Conservation (phyloP, 1,284 basidiomycete species). For the Moesziomyces sp. region DNA sequence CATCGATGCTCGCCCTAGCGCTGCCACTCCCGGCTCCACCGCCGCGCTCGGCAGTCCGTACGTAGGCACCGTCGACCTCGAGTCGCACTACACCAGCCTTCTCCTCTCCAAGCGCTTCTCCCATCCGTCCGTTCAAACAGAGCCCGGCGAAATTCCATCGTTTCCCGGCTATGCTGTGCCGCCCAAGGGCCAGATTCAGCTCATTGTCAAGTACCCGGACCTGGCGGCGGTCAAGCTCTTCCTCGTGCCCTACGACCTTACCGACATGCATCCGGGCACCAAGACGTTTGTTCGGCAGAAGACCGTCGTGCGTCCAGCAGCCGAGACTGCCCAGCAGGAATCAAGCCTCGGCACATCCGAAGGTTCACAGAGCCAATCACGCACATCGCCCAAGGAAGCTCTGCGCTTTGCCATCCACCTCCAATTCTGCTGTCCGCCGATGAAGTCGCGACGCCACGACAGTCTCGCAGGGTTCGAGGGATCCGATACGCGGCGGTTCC, state of each 20-base stretch:
- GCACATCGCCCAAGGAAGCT: slow-evolving; percentile 32
- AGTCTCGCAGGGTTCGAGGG: slow-evolving; percentile 28
- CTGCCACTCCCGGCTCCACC: slow-evolving; percentile 13
- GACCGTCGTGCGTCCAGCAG: slow-evolving; percentile 17
- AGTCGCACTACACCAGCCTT: slow-evolving; percentile 56
- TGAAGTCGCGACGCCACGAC: slow-evolving; percentile 11
- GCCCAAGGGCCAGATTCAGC: slow-evolving; percentile 71
- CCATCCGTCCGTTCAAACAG: neutral
- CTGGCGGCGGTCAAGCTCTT: slow-evolving; percentile 70
- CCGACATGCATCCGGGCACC: slow-evolving; percentile 62
- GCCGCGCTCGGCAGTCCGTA: slow-evolving; percentile 63
- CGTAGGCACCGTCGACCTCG: slow-evolving; percentile 68
- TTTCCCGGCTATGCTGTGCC: slow-evolving; percentile 72
- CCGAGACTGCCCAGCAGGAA: neutral
- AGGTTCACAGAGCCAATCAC: slow-evolving; percentile 3
- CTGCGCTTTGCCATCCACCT: slow-evolving; percentile 62
- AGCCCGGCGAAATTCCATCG: slow-evolving; percentile 14
- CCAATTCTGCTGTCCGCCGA: slow-evolving; percentile 52
- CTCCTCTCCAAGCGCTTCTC: slow-evolving; percentile 15
- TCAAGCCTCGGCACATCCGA: neutral
- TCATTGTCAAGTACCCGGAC: slow-evolving; percentile 70
- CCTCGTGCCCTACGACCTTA: slow-evolving; percentile 71
- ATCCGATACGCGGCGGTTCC: slow-evolving; percentile 10
- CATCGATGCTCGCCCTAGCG: slow-evolving; percentile 12
- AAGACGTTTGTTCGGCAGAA: slow-evolving; percentile 62